Evolutionary conservation across 2,329 filamentous ascomycete species (phyloP).

Genomic region (Colletotrichum karsti): DNA sequence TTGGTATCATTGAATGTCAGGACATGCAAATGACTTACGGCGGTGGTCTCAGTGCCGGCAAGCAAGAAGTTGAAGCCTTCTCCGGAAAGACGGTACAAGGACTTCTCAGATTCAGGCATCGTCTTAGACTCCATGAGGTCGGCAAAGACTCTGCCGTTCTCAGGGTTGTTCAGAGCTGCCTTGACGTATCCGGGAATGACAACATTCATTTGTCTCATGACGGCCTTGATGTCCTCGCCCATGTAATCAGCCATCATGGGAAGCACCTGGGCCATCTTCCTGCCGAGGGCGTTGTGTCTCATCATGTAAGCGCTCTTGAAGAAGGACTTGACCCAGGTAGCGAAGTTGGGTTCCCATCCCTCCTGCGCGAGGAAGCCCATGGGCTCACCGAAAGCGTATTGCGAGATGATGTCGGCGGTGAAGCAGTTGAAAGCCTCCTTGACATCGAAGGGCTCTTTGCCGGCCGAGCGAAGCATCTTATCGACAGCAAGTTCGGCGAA

Average conservation of each 20-base stretch:
- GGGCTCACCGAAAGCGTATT: slow-evolving; percentile 45
- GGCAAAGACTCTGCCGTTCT: slow-evolving; percentile 36
- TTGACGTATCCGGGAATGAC: slow-evolving; percentile 35
- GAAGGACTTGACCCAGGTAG: slow-evolving; percentile 42
- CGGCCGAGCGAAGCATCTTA: slow-evolving; percentile 32
- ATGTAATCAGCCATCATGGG: slow-evolving; percentile 35
- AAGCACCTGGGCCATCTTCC: slow-evolving; percentile 35
- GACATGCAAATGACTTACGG: slow-evolving; percentile 25
- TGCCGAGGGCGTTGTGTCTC: slow-evolving; percentile 38
- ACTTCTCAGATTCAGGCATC: slow-evolving; percentile 25
- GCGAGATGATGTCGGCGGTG: slow-evolving; percentile 47
- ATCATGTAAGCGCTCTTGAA: slow-evolving; percentile 42
- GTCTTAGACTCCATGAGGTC: slow-evolving; percentile 35
- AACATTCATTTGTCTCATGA: slow-evolving; percentile 37
- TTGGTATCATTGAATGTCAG: neutral
- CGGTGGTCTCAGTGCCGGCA: slow-evolving; percentile 62
- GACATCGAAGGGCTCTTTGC: slow-evolving; percentile 38
- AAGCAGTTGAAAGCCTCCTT: slow-evolving; percentile 47
- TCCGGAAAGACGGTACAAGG: slow-evolving; percentile 21
- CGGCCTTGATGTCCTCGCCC: slow-evolving; percentile 33
- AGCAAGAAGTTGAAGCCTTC: slow-evolving; percentile 49
- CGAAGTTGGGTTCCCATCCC: slow-evolving; percentile 42
- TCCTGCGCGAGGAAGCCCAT: slow-evolving; percentile 40
- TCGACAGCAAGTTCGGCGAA: slow-evolving; percentile 23
- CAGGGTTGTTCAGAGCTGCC: slow-evolving; percentile 31